Percentiles rank a stretch among this genome's conserved stretches.
These are phyloP conservation scores for Neolentinus lepideus DNA, from an alignment of 1,284 basidiomycete genomes.

Conservation along the genomic window DNA sequence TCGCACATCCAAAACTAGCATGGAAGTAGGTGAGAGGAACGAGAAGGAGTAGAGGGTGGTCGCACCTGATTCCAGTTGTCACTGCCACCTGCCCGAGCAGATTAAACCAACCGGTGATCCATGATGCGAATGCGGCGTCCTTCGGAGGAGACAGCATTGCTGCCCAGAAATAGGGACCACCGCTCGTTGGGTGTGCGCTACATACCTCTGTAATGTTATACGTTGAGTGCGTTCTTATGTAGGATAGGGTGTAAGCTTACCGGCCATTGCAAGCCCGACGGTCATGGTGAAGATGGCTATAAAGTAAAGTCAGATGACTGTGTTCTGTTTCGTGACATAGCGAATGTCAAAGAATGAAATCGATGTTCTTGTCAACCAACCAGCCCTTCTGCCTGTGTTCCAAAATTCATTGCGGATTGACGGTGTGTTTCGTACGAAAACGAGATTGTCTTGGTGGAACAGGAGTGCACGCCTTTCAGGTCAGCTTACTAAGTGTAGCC, in stretches of 20 bases:
- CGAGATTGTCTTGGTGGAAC: too few species aligned
- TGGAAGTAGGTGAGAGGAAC: neutral
- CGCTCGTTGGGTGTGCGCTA: slow-evolving; percentile 68
- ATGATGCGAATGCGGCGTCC: slow-evolving; percentile 55
- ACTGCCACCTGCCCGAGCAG: slow-evolving; percentile 70
- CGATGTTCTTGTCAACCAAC: too few species aligned
- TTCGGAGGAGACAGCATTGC: slow-evolving; percentile 57
- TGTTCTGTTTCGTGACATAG: neutral
- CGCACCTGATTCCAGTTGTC: slow-evolving; percentile 64
- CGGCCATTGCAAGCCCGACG: slow-evolving; percentile 65
- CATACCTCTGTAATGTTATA: slow-evolving; percentile 42
- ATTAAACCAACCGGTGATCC: slow-evolving; percentile 74
- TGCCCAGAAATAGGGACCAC: slow-evolving; percentile 73
- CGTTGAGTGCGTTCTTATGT: neutral
- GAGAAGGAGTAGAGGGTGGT: neutral
- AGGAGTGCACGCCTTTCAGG: too few species aligned
- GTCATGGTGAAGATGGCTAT: slow-evolving; percentile 56
- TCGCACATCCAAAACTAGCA: slow-evolving; percentile 63
- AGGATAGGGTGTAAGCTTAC: slow-evolving; percentile 23
- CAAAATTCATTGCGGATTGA: too few species aligned
- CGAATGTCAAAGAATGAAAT: neutral
- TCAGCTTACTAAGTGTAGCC: too few species aligned
- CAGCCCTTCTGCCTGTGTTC: too few species aligned
- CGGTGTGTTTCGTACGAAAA: too few species aligned
- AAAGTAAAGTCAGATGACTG: neutral